phyloP scores from a whole-genome alignment of 2,329 filamentous ascomycete species.

The Zymoseptoria tritici region DNA sequence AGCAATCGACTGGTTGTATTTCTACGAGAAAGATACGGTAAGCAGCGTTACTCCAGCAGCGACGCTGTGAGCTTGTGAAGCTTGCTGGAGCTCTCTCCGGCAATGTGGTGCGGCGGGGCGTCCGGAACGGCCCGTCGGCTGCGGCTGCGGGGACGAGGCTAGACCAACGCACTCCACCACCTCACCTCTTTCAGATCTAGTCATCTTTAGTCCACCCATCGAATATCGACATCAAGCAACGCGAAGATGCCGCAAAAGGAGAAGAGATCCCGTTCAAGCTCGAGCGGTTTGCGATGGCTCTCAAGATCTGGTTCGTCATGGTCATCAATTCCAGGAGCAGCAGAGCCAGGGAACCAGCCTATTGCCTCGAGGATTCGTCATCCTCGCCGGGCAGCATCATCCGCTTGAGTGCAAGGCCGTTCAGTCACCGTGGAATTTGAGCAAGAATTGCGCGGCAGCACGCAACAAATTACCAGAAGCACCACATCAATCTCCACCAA shows the following conservation, averaged over 20 bases:
- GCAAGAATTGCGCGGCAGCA: not conserved
- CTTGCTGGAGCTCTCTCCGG: not conserved
- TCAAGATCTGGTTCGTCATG: too few species aligned
- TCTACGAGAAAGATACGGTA: not conserved
- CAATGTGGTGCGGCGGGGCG: not conserved
- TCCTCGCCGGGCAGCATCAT: too few species aligned
- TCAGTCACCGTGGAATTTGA: too few species aligned
- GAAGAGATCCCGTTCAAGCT: not conserved
- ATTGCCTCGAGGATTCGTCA: too few species aligned
- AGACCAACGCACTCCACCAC: not conserved
- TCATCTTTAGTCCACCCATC: not conserved
- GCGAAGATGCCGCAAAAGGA: not conserved
- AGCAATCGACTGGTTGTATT: not conserved
- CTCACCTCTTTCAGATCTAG: not conserved
- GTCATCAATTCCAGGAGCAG: too few species aligned
- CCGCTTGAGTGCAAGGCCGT: too few species aligned
- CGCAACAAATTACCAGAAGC: not conserved
- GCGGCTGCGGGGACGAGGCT: not conserved
- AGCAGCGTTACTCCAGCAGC: not conserved
- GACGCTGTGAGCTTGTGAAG: not conserved
- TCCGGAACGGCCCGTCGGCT: not conserved
- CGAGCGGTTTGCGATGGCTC: too few species aligned
- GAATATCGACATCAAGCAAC: not conserved
- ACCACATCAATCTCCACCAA: not conserved
- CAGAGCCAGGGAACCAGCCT: too few species aligned